Base-by-base conservation (phyloP, 2,329 filamentous ascomycete species). In the Rhinocladiella similis region DNA sequence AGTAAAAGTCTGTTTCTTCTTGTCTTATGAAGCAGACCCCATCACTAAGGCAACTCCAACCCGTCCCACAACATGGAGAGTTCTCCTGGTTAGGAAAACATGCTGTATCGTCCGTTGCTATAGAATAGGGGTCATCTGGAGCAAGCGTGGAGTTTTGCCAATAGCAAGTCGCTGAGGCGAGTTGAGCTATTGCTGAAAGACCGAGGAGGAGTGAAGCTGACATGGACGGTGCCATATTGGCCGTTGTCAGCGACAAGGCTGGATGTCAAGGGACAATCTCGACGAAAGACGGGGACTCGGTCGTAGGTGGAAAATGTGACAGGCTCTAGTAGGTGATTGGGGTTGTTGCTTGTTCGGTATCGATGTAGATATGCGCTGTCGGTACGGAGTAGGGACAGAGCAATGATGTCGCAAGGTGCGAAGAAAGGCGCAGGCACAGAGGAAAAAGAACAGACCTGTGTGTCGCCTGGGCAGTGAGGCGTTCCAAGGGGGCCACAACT, bases 81-180 rank as follows among this genome's bases (percentile, higher is more conserved):
- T 57, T 57, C 29, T 57, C 54, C 46, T 57, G 54, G 12, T 57
- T 49, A 5, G 54, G 54, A 14, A 53, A 57, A 39, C 54, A 57
- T 22, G 54, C 54, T 18, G 49, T 49, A 20, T 57, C 54, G 29
- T 57, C 54, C 3, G 49, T 13, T 2, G 54, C 54, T 45, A 57
- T 57, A 14, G 54, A 53, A 45, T 53, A 49, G 27, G 49, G 54
- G 29, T 52, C 43, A 39, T 51, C 49, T 14, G 54, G 48, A 6
- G 54, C 54, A n/a, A 57, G 45, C 2, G 54, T 53, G 19, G 49
- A 53, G 49, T 57, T 57, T 39, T 52, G 54, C 54, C 54, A 57
- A 20, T 57, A 57, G 29, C 54, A 57, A 3, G 54, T 53, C 10
- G 54, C 54, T 10, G n/a, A 27, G 45, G 19, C 45, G 12, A 53